phyloP scores from a whole-genome alignment of 345 rosid species.

The Camelina hispida region DNA sequence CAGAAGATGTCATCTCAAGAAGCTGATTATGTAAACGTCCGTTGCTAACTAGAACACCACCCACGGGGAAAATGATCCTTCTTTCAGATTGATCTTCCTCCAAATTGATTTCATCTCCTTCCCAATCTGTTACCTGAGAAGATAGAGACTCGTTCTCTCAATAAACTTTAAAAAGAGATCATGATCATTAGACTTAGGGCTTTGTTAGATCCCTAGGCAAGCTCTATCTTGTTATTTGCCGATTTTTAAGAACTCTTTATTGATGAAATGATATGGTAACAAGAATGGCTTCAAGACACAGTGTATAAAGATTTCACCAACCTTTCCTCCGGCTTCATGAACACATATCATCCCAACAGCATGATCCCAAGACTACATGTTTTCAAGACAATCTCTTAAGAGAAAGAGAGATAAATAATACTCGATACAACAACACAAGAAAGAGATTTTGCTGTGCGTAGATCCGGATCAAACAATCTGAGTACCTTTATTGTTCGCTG shows the following conservation, averaged over 20 bases:
- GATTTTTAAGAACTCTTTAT: not conserved
- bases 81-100: conserved; percentile 65
- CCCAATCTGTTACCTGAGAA: conserved; percentile 78
- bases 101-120: conserved; percentile 60
- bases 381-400: conserved; percentile 8
- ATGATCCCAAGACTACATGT: conserved; percentile 88
- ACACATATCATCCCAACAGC: conserved; percentile 91
- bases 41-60: conserved; percentile 72
- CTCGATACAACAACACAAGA: not conserved
- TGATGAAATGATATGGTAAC: not conserved
- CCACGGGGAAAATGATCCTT: conserved; percentile 59
- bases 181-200: not conserved
- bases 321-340: conserved; percentile 96
- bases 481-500: conserved; percentile 57
- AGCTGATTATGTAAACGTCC: conserved; percentile 57
- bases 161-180: conserved; percentile 15
- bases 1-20: conserved; percentile 55
- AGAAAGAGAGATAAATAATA: not conserved
- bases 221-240: not conserved
- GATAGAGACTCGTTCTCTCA: not conserved
- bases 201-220: not conserved
- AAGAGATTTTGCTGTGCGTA: not conserved
- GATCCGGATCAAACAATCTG: not conserved
- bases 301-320: conserved; percentile 25
- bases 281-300: not conserved